These are phyloP conservation scores for Cyberlindnera americana DNA, from an alignment of 805 yeast genomes.

Conservation along the genomic window DNA sequence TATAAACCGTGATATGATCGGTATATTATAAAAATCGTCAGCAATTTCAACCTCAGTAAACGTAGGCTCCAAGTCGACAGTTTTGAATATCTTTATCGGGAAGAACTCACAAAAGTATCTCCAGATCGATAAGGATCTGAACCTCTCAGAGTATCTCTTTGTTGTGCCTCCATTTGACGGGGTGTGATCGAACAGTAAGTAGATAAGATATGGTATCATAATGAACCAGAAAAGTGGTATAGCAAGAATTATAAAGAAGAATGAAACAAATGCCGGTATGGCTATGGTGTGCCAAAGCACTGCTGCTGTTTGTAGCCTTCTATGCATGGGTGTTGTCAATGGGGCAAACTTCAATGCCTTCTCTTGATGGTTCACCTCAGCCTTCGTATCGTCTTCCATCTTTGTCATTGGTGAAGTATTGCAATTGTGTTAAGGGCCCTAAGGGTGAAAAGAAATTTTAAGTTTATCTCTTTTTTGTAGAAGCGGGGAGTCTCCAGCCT, in stretches of 20 bases:
- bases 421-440: too few species aligned
- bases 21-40: slow-evolving; percentile 21
- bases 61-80: slow-evolving; percentile 71
- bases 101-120: slow-evolving; percentile 71
- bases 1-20: slow-evolving; percentile 11
- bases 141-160: slow-evolving; percentile 49
- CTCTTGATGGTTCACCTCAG: too few species aligned
- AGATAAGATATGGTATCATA: slow-evolving; percentile 59
- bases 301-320: slow-evolving; percentile 63
- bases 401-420: too few species aligned
- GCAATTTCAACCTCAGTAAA: slow-evolving; percentile 38
- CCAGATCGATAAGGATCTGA: slow-evolving; percentile 62
- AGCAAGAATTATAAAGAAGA: slow-evolving; percentile 57
- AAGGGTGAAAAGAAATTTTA: too few species aligned
- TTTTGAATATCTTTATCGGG: slow-evolving; percentile 70
- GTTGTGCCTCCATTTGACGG: slow-evolving; percentile 72
- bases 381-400: too few species aligned
- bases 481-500: too few species aligned
- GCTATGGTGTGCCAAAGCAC: slow-evolving; percentile 73
- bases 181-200: slow-evolving; percentile 57
- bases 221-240: slow-evolving; percentile 65
- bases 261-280: slow-evolving; percentile 53
- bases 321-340: slow-evolving; percentile 47
- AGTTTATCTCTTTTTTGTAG: too few species aligned
- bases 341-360: slow-evolving; percentile 45